Base-by-base conservation (phyloP, 2,329 filamentous ascomycete species). In the Fonsecaea pedrosoi region DNA sequence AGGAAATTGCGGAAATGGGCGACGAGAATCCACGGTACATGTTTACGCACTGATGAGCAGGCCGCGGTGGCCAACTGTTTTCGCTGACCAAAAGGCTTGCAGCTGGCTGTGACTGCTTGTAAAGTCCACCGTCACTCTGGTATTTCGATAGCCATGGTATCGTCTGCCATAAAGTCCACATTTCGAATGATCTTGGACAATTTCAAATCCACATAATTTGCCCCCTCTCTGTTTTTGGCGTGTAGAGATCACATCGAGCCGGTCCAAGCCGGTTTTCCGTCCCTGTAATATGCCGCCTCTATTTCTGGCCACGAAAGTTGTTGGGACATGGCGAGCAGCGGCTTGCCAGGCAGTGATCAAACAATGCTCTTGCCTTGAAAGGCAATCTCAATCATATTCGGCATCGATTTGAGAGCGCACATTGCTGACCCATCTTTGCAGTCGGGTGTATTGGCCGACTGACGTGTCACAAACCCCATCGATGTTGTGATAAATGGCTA, bases 1-100 rank as follows among this genome's bases (percentile, higher is more conserved):
- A 79, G 32, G 78, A 80, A 40, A 78, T 81, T 61, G 74, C 77
- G 53, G 80, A 82, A 66, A 75, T 81, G 72, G 80, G 80, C 4
- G 80, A 82, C 68, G 76, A 74, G 34, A 80, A 78, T 60, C 80
- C 80, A 18, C 60, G 62, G 38, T 69, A 80, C 64, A 65, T 75
- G 30, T 81, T 78, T 66, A 79, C 75, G 42, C 76, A 74, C 50
- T 81, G 70, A 78, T 56, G 60, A 55, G 18, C 25, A 25, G 45
- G 45, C 45, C 18, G 18, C 21, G 45, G 42, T 48, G 42, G n/a
- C 42, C 45, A 5, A 25, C 45, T 12, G 45, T 12, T 21, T 8
- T 12, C 12, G 9, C 45, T 50, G 45, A 9, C 6, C 45, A 21
- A 30, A 50, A 13, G 18, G 18, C 3, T 25, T 13, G 45, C 45